Percentiles rank a stretch among this genome's conserved stretches.
Conservation (phyloP, 306 rosid species). For the Pyrus betulifolia region DNA sequence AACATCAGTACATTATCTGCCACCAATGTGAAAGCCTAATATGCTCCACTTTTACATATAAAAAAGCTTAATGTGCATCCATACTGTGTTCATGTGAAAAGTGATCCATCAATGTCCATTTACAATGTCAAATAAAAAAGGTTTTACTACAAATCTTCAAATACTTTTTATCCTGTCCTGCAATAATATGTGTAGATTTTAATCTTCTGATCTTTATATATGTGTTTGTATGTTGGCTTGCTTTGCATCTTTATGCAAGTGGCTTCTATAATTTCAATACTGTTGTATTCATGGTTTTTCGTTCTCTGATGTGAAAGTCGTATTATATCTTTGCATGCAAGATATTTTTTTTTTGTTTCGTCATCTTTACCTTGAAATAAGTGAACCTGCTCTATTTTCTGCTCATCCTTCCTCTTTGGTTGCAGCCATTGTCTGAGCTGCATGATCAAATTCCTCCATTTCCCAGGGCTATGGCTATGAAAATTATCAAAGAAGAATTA, state of each 20-base stretch:
- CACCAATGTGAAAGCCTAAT: background rate
- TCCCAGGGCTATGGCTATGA: slow-evolving; percentile 76
- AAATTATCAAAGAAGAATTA: slow-evolving; percentile 77
- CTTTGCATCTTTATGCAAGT: background rate
- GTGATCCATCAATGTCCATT: background rate
- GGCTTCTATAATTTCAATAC: background rate
- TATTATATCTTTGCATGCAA: background rate
- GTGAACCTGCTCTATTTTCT: slow-evolving; percentile 16
- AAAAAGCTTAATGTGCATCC: background rate
- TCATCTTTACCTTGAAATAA: background rate
- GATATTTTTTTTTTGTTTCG: background rate
- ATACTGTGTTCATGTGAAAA: background rate
- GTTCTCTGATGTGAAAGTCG: background rate
- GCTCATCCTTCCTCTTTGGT: background rate
- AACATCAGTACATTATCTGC: background rate
- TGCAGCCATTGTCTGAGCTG: slow-evolving; percentile 86
- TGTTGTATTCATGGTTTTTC: background rate
- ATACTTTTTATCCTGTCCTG: background rate
- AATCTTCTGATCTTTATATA: background rate
- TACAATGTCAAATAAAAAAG: background rate
- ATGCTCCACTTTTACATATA: background rate
- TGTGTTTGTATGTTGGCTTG: background rate
- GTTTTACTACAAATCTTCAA: background rate
- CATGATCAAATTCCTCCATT: slow-evolving; percentile 94
- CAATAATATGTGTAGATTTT: background rate